Conservation (phyloP, 2,329 filamentous ascomycete species). For the Talaromyces sp. region DNA sequence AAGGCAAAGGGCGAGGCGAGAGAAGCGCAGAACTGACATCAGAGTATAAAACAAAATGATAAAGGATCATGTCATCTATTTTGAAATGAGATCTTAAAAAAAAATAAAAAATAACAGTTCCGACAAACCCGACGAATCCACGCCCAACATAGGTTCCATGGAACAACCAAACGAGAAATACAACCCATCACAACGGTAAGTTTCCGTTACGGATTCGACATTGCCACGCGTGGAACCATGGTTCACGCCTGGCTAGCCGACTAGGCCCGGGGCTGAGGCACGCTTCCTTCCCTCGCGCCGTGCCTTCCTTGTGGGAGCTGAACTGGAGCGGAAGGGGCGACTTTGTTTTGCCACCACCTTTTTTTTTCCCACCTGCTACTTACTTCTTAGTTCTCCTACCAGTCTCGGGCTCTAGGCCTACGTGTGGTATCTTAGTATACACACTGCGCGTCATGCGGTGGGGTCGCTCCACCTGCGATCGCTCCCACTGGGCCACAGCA, state of each 20-base stretch:
- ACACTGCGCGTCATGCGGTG: conserved; percentile 1
- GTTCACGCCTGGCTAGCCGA: background rate
- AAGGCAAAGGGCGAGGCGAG: background rate
- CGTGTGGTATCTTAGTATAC: background rate
- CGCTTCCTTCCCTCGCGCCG: background rate
- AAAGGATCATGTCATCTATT: background rate
- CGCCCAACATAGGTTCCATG: background rate
- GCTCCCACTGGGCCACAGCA: conserved; percentile 6
- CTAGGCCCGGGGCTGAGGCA: background rate
- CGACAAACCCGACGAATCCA: background rate
- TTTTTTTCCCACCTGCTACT: no score
- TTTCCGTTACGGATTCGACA: background rate
- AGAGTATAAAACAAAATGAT: background rate
- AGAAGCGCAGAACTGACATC: background rate
- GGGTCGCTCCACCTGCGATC: background rate
- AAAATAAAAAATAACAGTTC: background rate
- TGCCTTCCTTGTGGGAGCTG: background rate
- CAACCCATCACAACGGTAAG: background rate
- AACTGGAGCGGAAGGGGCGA: background rate
- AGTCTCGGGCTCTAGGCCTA: no score
- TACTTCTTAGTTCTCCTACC: no score
- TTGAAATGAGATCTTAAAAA: background rate
- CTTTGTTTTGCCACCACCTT: background rate
- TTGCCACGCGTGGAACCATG: background rate
- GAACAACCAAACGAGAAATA: background rate